Conservation (phyloP, 192 early-diverging fungal genomes). For the Backusella psychrophila region DNA sequence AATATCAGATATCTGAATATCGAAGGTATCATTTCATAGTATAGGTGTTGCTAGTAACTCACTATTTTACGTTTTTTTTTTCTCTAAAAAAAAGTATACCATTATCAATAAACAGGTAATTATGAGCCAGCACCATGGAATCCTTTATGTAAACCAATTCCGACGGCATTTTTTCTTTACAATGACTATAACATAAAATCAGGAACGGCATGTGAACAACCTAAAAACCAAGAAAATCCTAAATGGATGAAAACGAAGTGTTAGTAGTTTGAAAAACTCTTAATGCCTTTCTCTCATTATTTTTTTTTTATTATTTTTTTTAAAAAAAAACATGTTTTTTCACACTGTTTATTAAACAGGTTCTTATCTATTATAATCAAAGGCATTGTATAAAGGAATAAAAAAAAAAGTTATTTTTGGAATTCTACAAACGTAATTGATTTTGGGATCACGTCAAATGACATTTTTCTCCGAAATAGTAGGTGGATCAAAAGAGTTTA, state of each 20-base stretch:
- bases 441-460: background rate
- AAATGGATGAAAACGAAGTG: background rate
- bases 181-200: background rate
- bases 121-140: no score
- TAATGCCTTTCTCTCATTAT: no score
- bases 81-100: no score
- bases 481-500: background rate
- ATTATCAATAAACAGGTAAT: no score
- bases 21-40: no score
- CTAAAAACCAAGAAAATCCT: background rate
- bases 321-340: no score
- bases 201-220: background rate
- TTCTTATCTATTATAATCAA: background rate
- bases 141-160: background rate
- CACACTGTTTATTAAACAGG: no score
- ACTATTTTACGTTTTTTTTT: no score
- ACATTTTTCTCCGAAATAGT: background rate
- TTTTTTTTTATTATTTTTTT: no score
- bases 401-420: background rate
- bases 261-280: background rate
- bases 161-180: background rate
- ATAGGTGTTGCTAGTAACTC: no score
- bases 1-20: no score
- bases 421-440: background rate
- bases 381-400: background rate